Evolutionary conservation across 805 yeast species (phyloP).

Genomic region (Candida namnaoensis): DNA sequence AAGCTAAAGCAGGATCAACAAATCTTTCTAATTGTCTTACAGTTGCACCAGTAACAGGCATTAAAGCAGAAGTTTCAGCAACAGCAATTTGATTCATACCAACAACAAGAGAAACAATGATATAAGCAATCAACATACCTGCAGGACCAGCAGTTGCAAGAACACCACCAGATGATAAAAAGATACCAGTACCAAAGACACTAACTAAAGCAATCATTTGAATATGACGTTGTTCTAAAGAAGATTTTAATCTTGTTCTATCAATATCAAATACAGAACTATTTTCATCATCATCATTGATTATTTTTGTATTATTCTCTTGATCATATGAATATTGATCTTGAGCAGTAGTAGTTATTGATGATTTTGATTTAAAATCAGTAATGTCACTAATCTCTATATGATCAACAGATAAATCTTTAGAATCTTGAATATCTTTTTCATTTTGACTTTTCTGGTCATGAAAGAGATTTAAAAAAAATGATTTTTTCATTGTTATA

Average conservation of each 20-base stretch:
- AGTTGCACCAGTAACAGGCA: constrained; percentile 29
- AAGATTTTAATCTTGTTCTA: constrained; percentile 4
- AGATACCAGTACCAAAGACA: constrained; percentile 35
- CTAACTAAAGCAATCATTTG: constrained; percentile 43
- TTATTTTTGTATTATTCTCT: too few species aligned
- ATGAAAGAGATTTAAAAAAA: too few species aligned
- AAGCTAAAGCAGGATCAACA: constrained; percentile 36
- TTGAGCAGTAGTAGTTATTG: too few species aligned
- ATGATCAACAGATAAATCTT: too few species aligned
- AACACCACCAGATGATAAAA: constrained; percentile 30
- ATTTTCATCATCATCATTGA: too few species aligned
- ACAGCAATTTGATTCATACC: constrained; percentile 32
- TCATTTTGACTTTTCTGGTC: too few species aligned
- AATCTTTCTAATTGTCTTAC: constrained; percentile 28
- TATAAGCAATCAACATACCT: constrained; percentile 25
- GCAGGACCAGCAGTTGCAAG: constrained; percentile 25
- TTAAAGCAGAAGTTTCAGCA: constrained; percentile 27
- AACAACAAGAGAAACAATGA: constrained; percentile 25
- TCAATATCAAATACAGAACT: constrained; percentile 9
- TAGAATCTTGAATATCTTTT: too few species aligned
- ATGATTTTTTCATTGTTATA: too few species aligned
- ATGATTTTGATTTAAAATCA: too few species aligned
- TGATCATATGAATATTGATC: too few species aligned
- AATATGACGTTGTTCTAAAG: constrained; percentile 24
- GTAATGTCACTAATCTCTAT: too few species aligned